Percentiles rank a stretch among this genome's conserved stretches.
These are phyloP conservation scores for Blastomyces parvus DNA, from an alignment of 2,329 filamentous ascomycete genomes.

Conservation along the genomic window DNA sequence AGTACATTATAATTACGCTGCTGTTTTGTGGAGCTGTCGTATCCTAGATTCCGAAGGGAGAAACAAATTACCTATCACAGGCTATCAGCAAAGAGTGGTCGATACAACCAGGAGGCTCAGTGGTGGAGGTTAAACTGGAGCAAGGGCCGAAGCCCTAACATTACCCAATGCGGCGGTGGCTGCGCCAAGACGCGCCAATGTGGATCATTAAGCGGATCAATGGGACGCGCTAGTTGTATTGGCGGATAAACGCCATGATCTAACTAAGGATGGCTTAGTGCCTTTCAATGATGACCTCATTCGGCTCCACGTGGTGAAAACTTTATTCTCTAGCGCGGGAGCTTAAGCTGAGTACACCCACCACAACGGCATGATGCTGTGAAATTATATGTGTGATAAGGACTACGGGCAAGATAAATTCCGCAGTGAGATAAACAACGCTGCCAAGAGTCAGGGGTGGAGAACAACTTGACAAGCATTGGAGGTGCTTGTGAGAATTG, in stretches of 20 bases:
- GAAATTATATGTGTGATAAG: not conserved
- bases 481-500: not conserved
- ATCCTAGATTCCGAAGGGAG: not conserved
- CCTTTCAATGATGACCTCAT: not conserved
- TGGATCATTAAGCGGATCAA: not conserved
- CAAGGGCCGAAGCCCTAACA: not conserved
- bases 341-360: not conserved
- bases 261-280: too few relatives aligned
- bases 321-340: not conserved
- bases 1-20: not conserved
- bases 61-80: too few relatives aligned
- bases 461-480: not conserved
- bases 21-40: not conserved
- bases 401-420: not conserved
- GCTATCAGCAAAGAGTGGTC: not conserved
- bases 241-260: not conserved
- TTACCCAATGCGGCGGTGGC: not conserved
- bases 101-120: not conserved
- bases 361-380: not conserved
- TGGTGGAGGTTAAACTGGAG: not conserved
- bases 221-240: not conserved
- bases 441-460: not conserved
- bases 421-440: not conserved
- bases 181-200: not conserved
- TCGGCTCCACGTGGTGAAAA: not conserved